These are phyloP conservation scores for Kingdonia uniflora DNA, from an alignment of 164 flowering plant genomes.

Conservation along the genomic window DNA sequence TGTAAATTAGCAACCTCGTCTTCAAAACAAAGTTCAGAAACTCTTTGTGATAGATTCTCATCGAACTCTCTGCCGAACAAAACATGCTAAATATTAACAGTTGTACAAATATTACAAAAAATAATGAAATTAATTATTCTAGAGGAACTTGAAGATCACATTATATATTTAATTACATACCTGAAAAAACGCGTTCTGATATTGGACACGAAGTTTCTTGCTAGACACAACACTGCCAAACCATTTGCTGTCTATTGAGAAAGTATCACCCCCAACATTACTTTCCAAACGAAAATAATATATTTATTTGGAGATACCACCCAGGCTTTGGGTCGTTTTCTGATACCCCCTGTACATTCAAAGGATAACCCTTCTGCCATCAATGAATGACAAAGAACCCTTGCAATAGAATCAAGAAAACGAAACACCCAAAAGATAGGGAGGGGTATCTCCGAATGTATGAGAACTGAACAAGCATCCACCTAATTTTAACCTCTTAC, in stretches of 20 bases:
- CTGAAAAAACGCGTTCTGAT: conserved; percentile 90
- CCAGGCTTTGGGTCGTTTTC: not conserved
- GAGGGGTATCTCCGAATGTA: not conserved
- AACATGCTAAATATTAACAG: not conserved
- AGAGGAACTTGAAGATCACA: too few species aligned
- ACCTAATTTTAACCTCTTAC: conserved; percentile 22
- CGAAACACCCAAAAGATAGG: too few species aligned
- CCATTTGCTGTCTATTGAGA: conserved; percentile 59
- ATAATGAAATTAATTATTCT: too few species aligned
- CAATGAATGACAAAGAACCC: too few species aligned
- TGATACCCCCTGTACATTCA: too few species aligned
- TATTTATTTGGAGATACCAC: too few species aligned
- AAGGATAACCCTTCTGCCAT: too few species aligned
- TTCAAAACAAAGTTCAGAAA: conserved; percentile 63
- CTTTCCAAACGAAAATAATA: too few species aligned
- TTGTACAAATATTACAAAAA: not conserved
- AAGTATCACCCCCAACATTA: too few species aligned
- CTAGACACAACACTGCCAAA: conserved; percentile 92
- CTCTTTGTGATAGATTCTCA: conserved; percentile 49
- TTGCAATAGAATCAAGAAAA: not conserved
- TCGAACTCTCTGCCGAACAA: conserved; percentile 67
- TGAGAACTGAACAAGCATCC: not conserved
- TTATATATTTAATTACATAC: conserved; percentile 39
- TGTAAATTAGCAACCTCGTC: too few species aligned
- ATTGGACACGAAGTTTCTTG: conserved; percentile 98